A percentile compares a stretch with the other conserved stretches of the same genome.
Conservation (phyloP, 202 grass and related monocot genomes). For the Brachypodium distachyon region DNA sequence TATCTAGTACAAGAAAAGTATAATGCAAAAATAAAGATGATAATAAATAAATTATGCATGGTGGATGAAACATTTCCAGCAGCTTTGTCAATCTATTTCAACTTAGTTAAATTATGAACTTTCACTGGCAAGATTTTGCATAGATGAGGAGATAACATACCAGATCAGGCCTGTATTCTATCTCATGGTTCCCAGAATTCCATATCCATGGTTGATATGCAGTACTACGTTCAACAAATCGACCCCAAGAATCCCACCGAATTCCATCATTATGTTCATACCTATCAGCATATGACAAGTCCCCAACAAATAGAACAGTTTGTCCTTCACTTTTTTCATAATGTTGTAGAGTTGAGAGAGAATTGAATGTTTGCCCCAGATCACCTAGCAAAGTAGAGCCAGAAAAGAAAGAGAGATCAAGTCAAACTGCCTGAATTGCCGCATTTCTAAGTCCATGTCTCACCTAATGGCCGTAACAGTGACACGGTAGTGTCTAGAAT, state of each 20-base stretch:
- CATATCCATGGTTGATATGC: constrained; percentile 98
- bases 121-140: not conserved
- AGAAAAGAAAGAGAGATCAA: not conserved
- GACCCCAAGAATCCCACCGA: constrained; percentile 93
- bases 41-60: not conserved
- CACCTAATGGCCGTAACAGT: not conserved
- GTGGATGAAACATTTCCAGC: not conserved
- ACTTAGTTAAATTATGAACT: not conserved
- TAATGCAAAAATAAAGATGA: no score
- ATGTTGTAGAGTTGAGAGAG: constrained; percentile 91
- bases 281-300: constrained; percentile 90
- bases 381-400: constrained; percentile 47
- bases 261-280: constrained; percentile 85
- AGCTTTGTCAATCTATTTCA: not conserved
- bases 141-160: constrained; percentile 35
- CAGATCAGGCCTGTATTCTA: constrained; percentile 94
- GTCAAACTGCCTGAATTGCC: not conserved
- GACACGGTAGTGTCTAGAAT: not conserved
- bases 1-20: not conserved
- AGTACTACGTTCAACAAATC: constrained; percentile 62
- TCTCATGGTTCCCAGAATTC: constrained; percentile 88
- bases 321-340: constrained; percentile 72
- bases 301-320: constrained; percentile 76
- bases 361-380: constrained; percentile 97
- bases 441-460: not conserved